Base-by-base conservation (phyloP, 148 eudicot genomes). In the Pharnaceum exiguum region DNA sequence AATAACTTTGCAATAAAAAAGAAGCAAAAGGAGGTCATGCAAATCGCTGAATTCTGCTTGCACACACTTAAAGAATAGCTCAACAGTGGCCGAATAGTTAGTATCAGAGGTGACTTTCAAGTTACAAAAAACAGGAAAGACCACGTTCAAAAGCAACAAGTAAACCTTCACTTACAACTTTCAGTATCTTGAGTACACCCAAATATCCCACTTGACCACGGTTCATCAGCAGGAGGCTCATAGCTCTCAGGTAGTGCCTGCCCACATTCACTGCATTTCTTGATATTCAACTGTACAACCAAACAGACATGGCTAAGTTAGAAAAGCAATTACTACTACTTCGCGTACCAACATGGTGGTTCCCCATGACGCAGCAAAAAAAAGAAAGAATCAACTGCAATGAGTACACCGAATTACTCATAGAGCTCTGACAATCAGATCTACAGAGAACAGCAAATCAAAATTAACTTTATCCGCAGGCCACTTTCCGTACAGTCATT, bases 191-290 rank as follows among this genome's bases (percentile, higher is more conserved):
- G 71, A 38, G 86, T 59, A 75, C 98, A 93, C 12, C 82, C 90
- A 74, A 85, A 93, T 51, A 93, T 88, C 50, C 98, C 98, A 59
- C 88, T 88, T 62, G 83, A 79, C 99, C 99, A 93, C 40, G 99
- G 96, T 64, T 93, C 99, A 65, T 83, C 79, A 45, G 82, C 84
- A 30, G 91, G 96, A 62, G 90, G 86, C 66, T 82, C 85, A 61
- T 81, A 93, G 78, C 96, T 93, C 78, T 93, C 96, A 17, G 99
- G 99, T 66, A 93, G 77, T 59, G 76, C 74, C 70, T 93, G 99
- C 11, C 96, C 91, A 60, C 99, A 93, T 77, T 86, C 95, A 59
- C 72, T 65, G 71, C 99, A 93, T 74, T 73, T 93, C 63, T 60
- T 95, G 65, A 76, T 86, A 76, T 72, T 58, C 78, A 89, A 68